Conservation (phyloP, 2,329 filamentous ascomycete species). For the Rhynchosporium agropyri region DNA sequence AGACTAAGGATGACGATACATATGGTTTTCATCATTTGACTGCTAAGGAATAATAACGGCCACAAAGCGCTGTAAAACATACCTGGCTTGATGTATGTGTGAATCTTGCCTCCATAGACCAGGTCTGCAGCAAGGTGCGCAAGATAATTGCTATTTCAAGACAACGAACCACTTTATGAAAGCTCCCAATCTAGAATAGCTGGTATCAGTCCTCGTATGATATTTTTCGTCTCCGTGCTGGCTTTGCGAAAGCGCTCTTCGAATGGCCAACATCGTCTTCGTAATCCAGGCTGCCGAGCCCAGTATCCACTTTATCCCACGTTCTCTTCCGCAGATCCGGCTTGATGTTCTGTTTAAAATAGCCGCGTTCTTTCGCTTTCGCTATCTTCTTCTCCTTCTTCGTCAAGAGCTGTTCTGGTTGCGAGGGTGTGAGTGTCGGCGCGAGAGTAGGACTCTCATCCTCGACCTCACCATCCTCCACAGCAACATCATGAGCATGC, state of each 20-base stretch:
- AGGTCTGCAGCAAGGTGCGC: neutral
- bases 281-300: constrained; percentile 62
- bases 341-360: constrained; percentile 50
- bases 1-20: constrained; percentile 98
- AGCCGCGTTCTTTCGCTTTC: constrained; percentile 37
- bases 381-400: constrained; percentile 34
- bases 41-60: constrained; percentile 14
- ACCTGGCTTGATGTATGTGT: neutral
- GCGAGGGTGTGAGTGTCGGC: constrained; percentile 20
- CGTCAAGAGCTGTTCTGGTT: constrained; percentile 18
- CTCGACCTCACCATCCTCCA: constrained; percentile 31
- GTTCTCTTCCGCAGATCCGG: constrained; percentile 67
- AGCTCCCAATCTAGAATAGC: neutral
- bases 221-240: constrained; percentile 49
- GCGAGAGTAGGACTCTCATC: constrained; percentile 25
- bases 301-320: constrained; percentile 66
- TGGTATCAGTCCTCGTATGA: constrained; percentile 50
- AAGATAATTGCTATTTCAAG: too few relatives aligned
- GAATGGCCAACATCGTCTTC: constrained; percentile 48
- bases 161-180: too few relatives aligned
- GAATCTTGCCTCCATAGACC: neutral
- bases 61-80: neutral
- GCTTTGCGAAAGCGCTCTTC: constrained; percentile 33
- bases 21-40: constrained; percentile 75
- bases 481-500: constrained; percentile 2